A percentile compares a stretch with the other conserved stretches of the same genome.
Conservation (phyloP, 73 alveolate species). For the Stentor roeselii region DNA sequence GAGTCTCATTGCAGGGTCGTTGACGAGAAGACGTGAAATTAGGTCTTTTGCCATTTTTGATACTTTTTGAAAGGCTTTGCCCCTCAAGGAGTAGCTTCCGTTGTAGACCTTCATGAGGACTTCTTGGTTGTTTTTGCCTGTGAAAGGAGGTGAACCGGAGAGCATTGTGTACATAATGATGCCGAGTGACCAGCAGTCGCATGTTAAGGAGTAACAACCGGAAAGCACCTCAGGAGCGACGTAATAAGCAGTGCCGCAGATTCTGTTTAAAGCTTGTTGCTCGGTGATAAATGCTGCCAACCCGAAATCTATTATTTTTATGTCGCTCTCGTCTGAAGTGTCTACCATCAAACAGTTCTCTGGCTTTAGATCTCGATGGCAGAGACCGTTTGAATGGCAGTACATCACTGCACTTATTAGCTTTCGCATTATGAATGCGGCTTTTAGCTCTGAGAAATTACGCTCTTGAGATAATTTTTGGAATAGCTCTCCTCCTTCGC, state of each 20-base stretch:
- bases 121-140: slow-evolving; percentile 73
- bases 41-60: slow-evolving; percentile 76
- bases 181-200: slow-evolving; percentile 91
- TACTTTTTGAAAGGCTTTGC: slow-evolving; percentile 45
- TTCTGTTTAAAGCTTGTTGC: slow-evolving; percentile 37
- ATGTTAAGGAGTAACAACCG: slow-evolving; percentile 65
- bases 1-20: slow-evolving; percentile 69
- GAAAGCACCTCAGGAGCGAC: slow-evolving; percentile 89
- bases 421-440: slow-evolving; percentile 35
- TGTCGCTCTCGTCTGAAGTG: slow-evolving; percentile 59
- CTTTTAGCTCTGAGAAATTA: slow-evolving; percentile 4
- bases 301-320: slow-evolving; percentile 85
- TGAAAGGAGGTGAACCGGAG: slow-evolving; percentile 81
- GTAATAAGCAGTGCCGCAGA: slow-evolving; percentile 81
- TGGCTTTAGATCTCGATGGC: slow-evolving; percentile 80
- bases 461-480: background rate
- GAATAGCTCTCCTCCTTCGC: slow-evolving; percentile 30
- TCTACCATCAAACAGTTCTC: slow-evolving; percentile 66
- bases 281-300: slow-evolving; percentile 41
- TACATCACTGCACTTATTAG: slow-evolving; percentile 52
- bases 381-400: slow-evolving; percentile 47
- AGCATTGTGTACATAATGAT: slow-evolving; percentile 77
- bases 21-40: slow-evolving; percentile 55
- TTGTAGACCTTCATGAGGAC: slow-evolving; percentile 67
- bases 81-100: slow-evolving; percentile 51